Evolutionary conservation across 768 basidiomycete genomes (phyloP), one percentile per base, ranked within the genome.

Genomic region (Hypsizygus marmoreus): DNA sequence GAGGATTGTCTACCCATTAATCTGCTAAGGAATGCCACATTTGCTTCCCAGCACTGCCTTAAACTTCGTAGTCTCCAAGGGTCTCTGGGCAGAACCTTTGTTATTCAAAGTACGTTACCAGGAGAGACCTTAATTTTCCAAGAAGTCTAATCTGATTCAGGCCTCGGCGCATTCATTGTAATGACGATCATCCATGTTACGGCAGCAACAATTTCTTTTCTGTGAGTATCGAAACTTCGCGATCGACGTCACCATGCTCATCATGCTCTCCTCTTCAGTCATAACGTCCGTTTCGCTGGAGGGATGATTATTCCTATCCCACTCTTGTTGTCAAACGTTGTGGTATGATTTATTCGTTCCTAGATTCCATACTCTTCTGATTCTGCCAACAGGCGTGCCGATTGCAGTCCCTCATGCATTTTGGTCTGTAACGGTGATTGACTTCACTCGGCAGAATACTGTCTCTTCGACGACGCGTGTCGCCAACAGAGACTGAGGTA

Each of bases 41-140:
- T 43, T 23, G 20, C 14, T 28, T 37, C 26, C 12, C 28, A 63
- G 62, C 56, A 61, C 45, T 63, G 62, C 40, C 23, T 59, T 32
- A 48, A 51, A 9, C 59, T 52, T 22, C 55, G 58, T 16, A 60
- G 58, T 23, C 46, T 53, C 4, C 62, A 59, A 47, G 58, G 59
- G 10, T 40, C 40, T 1, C 40, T 63, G 14, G 62, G 57, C 8
- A 59, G 49, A 45, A 29, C 40, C 20, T 61, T 63, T 49, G 16
- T 63, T 20, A 28, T 37, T 1, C 60, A 61, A 55, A 56, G 62
- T 60, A 40, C 16, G 19, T 11, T 10, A 16, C 9, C 0, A 10
- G 20, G 3, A 19, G 19, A 37, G 20, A 37, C 24, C 40, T 4
- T 16, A 12, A 19, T 8, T 19, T 37, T 43, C 6, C 5, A 25